Conservation (phyloP, 495 filamentous ascomycete species). For the Trichocladium uniseriatum region DNA sequence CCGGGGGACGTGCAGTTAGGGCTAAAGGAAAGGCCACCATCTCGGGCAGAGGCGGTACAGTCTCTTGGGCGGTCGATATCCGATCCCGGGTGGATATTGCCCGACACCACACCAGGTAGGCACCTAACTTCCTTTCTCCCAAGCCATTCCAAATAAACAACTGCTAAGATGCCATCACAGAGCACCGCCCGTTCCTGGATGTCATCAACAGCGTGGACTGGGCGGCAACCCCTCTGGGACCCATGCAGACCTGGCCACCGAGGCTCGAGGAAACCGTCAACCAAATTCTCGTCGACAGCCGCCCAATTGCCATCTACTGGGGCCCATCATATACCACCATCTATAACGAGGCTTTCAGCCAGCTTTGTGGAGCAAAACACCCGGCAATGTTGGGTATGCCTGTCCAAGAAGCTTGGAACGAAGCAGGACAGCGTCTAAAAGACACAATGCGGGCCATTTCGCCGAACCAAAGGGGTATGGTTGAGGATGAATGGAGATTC, state of each 20-base stretch:
- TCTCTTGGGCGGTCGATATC: slow-evolving; percentile 17
- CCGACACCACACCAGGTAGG: slow-evolving; percentile 25
- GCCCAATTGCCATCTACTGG: slow-evolving; percentile 50
- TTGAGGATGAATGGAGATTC: slow-evolving; percentile 32
- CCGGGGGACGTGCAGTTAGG: neutral
- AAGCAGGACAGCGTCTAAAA: slow-evolving; percentile 28
- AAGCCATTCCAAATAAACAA: neutral
- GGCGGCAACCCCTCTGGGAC: slow-evolving; percentile 50
- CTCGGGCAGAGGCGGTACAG: slow-evolving; percentile 16
- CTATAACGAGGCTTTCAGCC: slow-evolving; percentile 39
- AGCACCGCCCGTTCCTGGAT: slow-evolving; percentile 27
- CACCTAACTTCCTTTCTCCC: neutral
- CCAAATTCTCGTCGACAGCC: slow-evolving; percentile 54
- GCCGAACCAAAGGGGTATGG: slow-evolving; percentile 13
- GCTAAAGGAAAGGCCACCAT: slow-evolving; percentile 1
- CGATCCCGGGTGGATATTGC: slow-evolving; percentile 25
- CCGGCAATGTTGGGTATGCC: slow-evolving; percentile 30
- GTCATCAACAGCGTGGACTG: slow-evolving; percentile 40
- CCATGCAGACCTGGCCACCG: slow-evolving; percentile 47
- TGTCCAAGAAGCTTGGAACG: slow-evolving; percentile 29
- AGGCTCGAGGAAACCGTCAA: slow-evolving; percentile 51
- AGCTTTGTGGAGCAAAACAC: slow-evolving; percentile 30
- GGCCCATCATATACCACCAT: slow-evolving; percentile 35
- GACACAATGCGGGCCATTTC: slow-evolving; percentile 22
- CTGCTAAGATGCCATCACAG: slow-evolving; percentile 3